Percentiles rank a stretch among this genome's conserved stretches.
phyloP scores from a whole-genome alignment of 257 asterid genomes.

The Lavandula angustifolia region DNA sequence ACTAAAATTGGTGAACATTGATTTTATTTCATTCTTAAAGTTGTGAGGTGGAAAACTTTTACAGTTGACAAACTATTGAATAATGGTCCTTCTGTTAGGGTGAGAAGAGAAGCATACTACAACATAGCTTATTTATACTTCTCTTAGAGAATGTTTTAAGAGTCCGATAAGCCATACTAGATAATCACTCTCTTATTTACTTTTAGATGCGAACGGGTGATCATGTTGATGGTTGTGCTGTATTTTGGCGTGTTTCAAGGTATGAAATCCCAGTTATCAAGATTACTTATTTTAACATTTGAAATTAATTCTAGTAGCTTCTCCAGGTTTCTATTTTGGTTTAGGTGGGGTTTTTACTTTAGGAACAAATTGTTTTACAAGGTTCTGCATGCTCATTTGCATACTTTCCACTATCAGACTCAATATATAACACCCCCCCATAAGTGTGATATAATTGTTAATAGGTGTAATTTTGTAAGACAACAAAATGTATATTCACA shows the following conservation, averaged over 20 bases:
- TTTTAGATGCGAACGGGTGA: conserved; percentile 89
- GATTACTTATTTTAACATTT: conserved; percentile 18
- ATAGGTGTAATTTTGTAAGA: conserved; percentile 11
- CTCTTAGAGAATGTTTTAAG: conserved; percentile 2
- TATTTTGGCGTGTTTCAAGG: conserved; percentile 89
- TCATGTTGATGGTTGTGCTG: conserved; percentile 93
- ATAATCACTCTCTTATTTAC: conserved; percentile 28
- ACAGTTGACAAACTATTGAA: neutral
- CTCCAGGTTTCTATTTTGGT: neutral
- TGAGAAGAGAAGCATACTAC: neutral
- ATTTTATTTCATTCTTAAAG: conserved; percentile 2
- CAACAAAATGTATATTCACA: neutral
- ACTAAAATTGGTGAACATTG: neutral
- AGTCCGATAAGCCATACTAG: conserved; percentile 21
- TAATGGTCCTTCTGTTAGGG: neutral
- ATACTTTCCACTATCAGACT: conserved; percentile 3
- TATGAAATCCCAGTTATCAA: conserved; percentile 34
- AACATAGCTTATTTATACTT: neutral
- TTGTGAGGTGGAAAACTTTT: neutral
- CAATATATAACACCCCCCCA: conserved; percentile 10
- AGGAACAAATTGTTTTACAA: neutral
- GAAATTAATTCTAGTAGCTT: conserved; percentile 15
- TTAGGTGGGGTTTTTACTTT: conserved; percentile 13
- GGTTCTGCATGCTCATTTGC: conserved; percentile 13
- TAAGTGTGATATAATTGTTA: neutral